Base-by-base conservation (phyloP, 306 rosid genomes). In the Cicer arietinum region DNA sequence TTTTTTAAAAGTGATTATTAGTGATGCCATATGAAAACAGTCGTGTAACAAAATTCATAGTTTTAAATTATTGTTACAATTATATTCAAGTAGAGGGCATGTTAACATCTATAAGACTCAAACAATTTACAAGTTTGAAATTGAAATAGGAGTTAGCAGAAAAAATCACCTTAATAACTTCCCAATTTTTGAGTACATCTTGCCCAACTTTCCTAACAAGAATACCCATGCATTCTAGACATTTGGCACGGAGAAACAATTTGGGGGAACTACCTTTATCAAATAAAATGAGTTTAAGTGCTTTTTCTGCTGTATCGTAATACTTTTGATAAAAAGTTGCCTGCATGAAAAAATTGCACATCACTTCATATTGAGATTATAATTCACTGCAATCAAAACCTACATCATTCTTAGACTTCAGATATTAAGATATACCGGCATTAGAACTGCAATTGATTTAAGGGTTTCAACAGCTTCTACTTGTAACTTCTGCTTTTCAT, bases 391-490 rank as follows among this genome's bases (percentile, higher is more conserved):
- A 63, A 71, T 10, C 60, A 58, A 67, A 71, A 73, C 45, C 53
- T 22, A 65, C 7, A 72, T 2, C 60, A 57, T 47, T 25, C 63
- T 42, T 43, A 30, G 73, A 71, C 58, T 17, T 67, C 12, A 42
- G 42, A 52, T 62, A 52, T 62, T 25, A 25, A 52, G 58, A 71
- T 16, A 30, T 75, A 81, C 80, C 67, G 72, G 84, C 7, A 53
- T 69, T 10, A 8, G 45, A 59, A 1, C 16, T 60, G 73, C 77
- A 71, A 60, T 4, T 69, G 46, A 44, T 61, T 1, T 7, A 43
- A 75, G 73, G 43, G 72, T 61, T 42, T 69, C 73, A 30, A 62
- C 5, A 30, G 67, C 77, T 53, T 69, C 67, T 53, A 25, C 73
- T 51, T 13, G 44, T 43, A 69, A 13, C 61, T 8, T 35, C 67